Conservation (phyloP, 176 grass and related monocot genomes). For the Poa pratensis region DNA sequence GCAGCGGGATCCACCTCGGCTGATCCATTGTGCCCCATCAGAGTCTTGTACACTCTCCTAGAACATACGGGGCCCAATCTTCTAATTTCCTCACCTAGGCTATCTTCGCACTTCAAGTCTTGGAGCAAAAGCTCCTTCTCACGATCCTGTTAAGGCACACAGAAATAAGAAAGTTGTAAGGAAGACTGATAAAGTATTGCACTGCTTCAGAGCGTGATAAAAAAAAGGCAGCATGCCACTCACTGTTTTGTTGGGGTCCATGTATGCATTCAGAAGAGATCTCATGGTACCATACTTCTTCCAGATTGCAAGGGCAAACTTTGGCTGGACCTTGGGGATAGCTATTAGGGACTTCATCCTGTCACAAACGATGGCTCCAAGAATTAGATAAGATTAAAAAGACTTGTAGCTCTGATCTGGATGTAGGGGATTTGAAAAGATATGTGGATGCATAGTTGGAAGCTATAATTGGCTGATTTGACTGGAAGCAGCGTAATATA, state of each 20-base stretch:
- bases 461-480: too few species aligned
- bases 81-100: slow-evolving; percentile 51
- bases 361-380: not conserved
- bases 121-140: slow-evolving; percentile 81
- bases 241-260: slow-evolving; percentile 78
- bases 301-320: slow-evolving; percentile 63
- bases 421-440: not conserved
- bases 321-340: slow-evolving; percentile 65
- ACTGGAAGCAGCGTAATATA: not conserved
- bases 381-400: not conserved
- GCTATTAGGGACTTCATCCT: slow-evolving; percentile 89
- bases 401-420: not conserved
- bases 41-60: slow-evolving; percentile 65
- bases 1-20: not conserved
- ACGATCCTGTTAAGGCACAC: slow-evolving; percentile 45
- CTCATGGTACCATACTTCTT: slow-evolving; percentile 86
- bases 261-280: slow-evolving; percentile 79
- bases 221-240: slow-evolving; percentile 21
- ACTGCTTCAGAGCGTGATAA: not conserved
- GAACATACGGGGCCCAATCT: slow-evolving; percentile 70
- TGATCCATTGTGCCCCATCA: slow-evolving; percentile 69
- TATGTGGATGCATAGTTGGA: not conserved
- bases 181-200: not conserved
- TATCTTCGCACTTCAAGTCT: slow-evolving; percentile 56
- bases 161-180: not conserved